Evolutionary conservation across 306 rosid genomes (phyloP), one percentile per base, ranked within the genome.

Genomic region (Pachyrhizus erosus): DNA sequence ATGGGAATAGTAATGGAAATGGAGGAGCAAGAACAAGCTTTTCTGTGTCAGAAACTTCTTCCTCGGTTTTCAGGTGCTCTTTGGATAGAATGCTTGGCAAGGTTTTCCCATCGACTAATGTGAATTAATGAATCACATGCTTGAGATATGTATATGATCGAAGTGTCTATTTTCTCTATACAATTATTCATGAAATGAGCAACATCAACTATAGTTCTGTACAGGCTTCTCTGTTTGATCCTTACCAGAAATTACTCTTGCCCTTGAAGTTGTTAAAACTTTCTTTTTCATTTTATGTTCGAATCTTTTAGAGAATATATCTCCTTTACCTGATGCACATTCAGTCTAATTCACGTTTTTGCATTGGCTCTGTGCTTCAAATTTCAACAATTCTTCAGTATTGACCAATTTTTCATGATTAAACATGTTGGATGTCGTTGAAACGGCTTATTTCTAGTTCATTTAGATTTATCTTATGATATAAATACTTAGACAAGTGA

Each of bases 41-140:
- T 67, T 80, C 86, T 52, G 40, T 68, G 5, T 34, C 81, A 9
- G 87, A 83, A 77, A 40, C 87, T 73, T 70, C 94, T 2, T 84
- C 89, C 3, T 91, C 91, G 2, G 80, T 91, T 68, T 57, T 93
- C 64, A 87, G 91, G 3, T 90, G 86, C 40, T 91, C 96, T n/a
- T 80, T 93, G 87, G 90, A 90, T 90, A 90, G 91, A 84, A 89
- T 93, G 89, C 81, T 90, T 8, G 84, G 90, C 84, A 91, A 87
- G 87, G 88, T 91, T 49, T 83, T 89, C 54, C 88, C 88, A 55
- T 68, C 93, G 7, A 45, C 89, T 5, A 87, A 84, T 75, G 87
- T 80, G 18, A 57, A 62, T 29, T 29, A 62, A 55, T 76, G 82
- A 86, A 49, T 75, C 33, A 51, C 70, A 71, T 18, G 72, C 48